Conservation (phyloP, 129 eudicot genomes). For the Deinandra increscens region DNA sequence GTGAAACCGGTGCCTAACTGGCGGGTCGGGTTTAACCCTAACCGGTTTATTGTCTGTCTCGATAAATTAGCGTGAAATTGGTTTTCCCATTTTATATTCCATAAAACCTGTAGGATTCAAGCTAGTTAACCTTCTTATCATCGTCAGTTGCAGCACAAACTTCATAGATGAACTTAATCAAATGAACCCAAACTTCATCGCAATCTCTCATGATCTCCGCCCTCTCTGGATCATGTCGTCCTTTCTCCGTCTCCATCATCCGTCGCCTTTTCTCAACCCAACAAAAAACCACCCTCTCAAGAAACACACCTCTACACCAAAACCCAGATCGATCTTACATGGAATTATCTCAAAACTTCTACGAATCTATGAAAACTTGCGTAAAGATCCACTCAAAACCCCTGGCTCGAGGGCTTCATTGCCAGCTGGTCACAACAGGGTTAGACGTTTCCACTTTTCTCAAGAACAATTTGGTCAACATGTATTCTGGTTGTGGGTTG, state of each 20-base stretch:
- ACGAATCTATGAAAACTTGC: conserved; percentile 40
- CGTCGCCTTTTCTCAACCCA: conserved; percentile 38
- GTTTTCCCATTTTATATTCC: no score
- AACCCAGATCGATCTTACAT: conserved; percentile 30
- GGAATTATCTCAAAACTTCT: conserved; percentile 37
- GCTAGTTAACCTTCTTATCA: neutral
- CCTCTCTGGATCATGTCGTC: conserved; percentile 33
- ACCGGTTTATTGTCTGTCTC: no score
- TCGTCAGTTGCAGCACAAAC: neutral
- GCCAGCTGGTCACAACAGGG: conserved; percentile 44
- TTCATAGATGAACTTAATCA: conserved; percentile 27
- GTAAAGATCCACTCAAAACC: conserved; percentile 15
- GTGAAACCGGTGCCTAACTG: no score
- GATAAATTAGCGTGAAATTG: no score
- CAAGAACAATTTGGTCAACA: conserved; percentile 39
- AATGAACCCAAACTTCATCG: conserved; percentile 8
- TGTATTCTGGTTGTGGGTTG: conserved; percentile 46
- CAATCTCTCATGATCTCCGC: conserved; percentile 34
- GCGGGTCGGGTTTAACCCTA: no score
- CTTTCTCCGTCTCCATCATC: conserved; percentile 15
- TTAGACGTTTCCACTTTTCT: conserved; percentile 40
- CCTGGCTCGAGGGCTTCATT: conserved; percentile 38
- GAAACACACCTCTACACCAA: neutral
- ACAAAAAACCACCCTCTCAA: neutral
- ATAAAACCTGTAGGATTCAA: neutral